Evolutionary conservation across 1,284 basidiomycete genomes (phyloP).

Genomic region (Ustilago hordei): DNA sequence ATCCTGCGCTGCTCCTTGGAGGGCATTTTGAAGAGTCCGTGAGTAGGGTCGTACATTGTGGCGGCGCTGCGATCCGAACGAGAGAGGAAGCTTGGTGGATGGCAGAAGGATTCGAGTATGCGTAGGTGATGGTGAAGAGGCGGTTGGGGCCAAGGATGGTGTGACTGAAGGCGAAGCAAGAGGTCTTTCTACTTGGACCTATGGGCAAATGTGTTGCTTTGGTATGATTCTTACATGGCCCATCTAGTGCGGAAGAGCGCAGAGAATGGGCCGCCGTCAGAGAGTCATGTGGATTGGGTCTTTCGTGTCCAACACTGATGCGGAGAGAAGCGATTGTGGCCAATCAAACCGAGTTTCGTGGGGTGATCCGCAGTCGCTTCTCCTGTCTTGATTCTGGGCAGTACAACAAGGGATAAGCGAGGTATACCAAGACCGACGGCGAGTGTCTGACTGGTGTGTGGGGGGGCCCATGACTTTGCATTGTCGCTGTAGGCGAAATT

Average conservation of each 20-base stretch:
- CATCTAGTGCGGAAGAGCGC: background rate
- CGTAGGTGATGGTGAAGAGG: background rate
- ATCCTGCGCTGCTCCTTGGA: slow-evolving; percentile 57
- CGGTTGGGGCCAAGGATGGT: background rate
- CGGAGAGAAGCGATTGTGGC: background rate
- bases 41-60: slow-evolving; percentile 59
- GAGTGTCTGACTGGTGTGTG: background rate
- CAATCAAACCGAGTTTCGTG: background rate
- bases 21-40: slow-evolving; percentile 66
- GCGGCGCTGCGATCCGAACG: background rate
- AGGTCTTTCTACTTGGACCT: slow-evolving; percentile 1
- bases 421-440: background rate
- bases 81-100: too few species aligned
- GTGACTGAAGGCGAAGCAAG: background rate
- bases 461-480: background rate
- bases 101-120: background rate
- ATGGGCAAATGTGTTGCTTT: background rate
- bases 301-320: background rate
- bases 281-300: background rate
- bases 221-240: background rate
- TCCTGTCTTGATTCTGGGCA: background rate
- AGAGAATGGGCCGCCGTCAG: background rate
- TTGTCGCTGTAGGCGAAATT: background rate
- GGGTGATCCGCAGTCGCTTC: background rate
- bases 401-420: background rate